phyloP scores from a whole-genome alignment of 371 early-diverging fungal genomes.

The Funneliformis caledonium region DNA sequence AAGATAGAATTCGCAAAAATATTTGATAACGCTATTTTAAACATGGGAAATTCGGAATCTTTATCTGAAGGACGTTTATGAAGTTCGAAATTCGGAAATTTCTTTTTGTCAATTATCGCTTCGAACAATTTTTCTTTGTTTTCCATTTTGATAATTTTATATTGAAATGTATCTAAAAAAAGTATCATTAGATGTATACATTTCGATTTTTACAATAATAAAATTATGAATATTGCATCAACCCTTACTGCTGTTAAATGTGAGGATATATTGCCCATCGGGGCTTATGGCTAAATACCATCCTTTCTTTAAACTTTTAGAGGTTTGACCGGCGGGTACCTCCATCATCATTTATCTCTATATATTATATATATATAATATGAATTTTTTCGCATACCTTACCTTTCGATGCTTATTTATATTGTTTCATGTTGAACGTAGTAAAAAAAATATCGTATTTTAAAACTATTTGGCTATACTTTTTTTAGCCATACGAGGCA shows the following conservation, averaged over 20 bases:
- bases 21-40: neutral
- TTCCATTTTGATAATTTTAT: neutral
- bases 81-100: neutral
- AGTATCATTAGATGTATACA: neutral
- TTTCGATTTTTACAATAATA: neutral
- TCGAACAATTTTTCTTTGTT: neutral
- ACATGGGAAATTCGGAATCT: neutral
- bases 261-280: neutral
- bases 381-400: too few relatives aligned
- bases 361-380: too few relatives aligned
- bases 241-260: neutral
- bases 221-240: too few relatives aligned
- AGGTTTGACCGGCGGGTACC: too few relatives aligned
- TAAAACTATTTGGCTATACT: too few relatives aligned
- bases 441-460: too few relatives aligned
- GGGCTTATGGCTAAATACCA: neutral
- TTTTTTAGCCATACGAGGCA: too few relatives aligned
- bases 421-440: too few relatives aligned
- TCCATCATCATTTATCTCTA: too few relatives aligned
- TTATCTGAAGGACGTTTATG: neutral
- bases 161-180: neutral
- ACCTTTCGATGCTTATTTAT: too few relatives aligned
- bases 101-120: neutral
- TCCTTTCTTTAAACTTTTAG: neutral
- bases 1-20: neutral